Conservation (phyloP, 805 yeast species). For the Pachysolen tannophilus region DNA sequence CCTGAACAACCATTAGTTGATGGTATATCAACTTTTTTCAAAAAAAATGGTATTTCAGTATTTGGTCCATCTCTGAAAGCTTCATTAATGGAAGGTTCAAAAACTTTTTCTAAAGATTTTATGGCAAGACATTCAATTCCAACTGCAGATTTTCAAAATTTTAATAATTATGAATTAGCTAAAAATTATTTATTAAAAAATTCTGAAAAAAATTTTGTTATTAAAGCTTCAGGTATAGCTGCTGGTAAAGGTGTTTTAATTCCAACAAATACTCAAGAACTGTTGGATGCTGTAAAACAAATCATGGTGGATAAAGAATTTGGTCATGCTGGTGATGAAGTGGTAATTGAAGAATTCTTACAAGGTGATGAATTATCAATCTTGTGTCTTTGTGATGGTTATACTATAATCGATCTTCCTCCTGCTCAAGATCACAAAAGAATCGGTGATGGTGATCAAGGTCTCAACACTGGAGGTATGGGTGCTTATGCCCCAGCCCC, state of each 20-base stretch:
- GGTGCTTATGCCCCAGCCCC: conserved; percentile 99
- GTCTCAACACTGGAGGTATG: conserved; percentile 99
- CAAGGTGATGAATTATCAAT: conserved; percentile 97
- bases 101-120: conserved; percentile 87
- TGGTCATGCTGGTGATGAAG: conserved; percentile 90
- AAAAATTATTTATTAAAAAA: conserved; percentile 55
- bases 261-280: conserved; percentile 80
- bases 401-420: conserved; percentile 82
- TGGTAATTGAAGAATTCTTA: conserved; percentile 90
- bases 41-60: conserved; percentile 83
- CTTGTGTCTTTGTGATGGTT: conserved; percentile 89
- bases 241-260: conserved; percentile 98
- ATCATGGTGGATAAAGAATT: conserved; percentile 87
- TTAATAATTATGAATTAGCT: conserved; percentile 71
- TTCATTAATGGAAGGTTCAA: conserved; percentile 94
- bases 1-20: conserved; percentile 99
- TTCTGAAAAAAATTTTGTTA: conserved; percentile 64
- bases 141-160: conserved; percentile 85
- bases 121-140: conserved; percentile 92
- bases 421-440: conserved; percentile 99
- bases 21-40: conserved; percentile 71
- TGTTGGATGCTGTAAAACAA: conserved; percentile 71
- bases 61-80: conserved; percentile 94
- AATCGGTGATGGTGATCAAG: conserved; percentile 86
- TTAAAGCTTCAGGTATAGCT: conserved; percentile 97